Evolutionary conservation across 2,329 filamentous ascomycete species (phyloP).

Genomic region (Beauveria australis): DNA sequence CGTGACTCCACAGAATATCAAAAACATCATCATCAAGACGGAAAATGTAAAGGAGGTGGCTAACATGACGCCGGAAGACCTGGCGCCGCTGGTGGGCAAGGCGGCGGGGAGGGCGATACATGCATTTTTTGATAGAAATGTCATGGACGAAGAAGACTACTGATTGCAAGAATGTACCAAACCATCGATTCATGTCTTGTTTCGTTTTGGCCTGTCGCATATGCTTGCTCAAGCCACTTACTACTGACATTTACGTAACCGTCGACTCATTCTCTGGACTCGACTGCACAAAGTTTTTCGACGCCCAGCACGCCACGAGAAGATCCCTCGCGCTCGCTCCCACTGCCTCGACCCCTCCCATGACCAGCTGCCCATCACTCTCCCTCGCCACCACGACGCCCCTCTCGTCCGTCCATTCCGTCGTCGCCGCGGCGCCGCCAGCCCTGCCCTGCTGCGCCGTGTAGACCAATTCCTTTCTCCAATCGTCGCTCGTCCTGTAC

Average conservation of each 20-base stretch:
- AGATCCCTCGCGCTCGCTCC: not conserved
- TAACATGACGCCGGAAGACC: conserved; percentile 69
- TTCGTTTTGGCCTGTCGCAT: too few species aligned
- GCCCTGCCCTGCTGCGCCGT: not conserved
- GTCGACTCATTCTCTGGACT: not conserved
- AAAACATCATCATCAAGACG: conserved; percentile 61
- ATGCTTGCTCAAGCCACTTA: too few species aligned
- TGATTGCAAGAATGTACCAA: not conserved
- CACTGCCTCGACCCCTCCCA: not conserved
- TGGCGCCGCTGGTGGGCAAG: conserved; percentile 67
- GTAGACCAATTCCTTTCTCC: conserved; percentile 4
- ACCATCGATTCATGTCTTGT: too few species aligned
- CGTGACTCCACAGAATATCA: conserved; percentile 70
- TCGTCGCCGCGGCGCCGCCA: not conserved
- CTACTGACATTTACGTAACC: not conserved
- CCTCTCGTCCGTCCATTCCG: not conserved
- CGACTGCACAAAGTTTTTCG: not conserved
- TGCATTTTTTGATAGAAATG: conserved; percentile 67
- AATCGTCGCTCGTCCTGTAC: conserved; percentile 3
- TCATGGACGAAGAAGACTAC: conserved; percentile 41
- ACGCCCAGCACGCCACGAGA: conserved; percentile 5
- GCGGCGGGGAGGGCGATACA: conserved; percentile 70
- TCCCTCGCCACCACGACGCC: conserved; percentile 2
- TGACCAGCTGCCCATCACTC: not conserved
- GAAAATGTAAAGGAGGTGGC: conserved; percentile 75